Evolutionary conservation across 2,329 filamentous ascomycete genomes (phyloP).

Genomic region (Westerdykella aurantiaca): DNA sequence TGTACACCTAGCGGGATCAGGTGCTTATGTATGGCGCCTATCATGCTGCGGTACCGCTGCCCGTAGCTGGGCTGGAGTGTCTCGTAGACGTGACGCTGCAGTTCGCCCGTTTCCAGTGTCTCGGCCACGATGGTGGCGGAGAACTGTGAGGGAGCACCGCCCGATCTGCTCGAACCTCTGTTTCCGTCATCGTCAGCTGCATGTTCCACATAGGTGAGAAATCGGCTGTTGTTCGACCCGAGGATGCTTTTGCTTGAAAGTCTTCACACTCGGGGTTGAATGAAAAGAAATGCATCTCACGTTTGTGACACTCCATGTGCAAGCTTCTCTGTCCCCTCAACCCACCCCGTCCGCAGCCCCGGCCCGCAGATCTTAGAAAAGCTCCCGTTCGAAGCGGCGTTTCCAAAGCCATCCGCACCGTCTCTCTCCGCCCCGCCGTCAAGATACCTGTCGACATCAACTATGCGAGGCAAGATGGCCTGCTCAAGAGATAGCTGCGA

Average conservation of each 20-base stretch:
- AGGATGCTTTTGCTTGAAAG: not conserved
- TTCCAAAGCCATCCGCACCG: slow-evolving; percentile 61
- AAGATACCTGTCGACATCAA: slow-evolving; percentile 69
- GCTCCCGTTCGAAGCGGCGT: slow-evolving; percentile 77
- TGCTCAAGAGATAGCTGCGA: slow-evolving; percentile 30
- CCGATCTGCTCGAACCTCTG: slow-evolving; percentile 54
- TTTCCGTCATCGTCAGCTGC: slow-evolving; percentile 1
- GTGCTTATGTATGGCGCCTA: slow-evolving; percentile 53
- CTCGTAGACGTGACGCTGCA: slow-evolving; percentile 50
- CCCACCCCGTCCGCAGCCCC: slow-evolving; percentile 82
- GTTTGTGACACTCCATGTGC: slow-evolving; percentile 54
- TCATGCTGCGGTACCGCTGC: slow-evolving; percentile 50
- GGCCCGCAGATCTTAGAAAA: slow-evolving; percentile 86
- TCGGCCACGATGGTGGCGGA: slow-evolving; percentile 53
- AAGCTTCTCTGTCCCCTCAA: slow-evolving; percentile 62
- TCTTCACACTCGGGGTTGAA: not conserved
- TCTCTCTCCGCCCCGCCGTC: slow-evolving; percentile 49
- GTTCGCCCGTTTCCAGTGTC: slow-evolving; percentile 47
- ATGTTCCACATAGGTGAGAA: slow-evolving; percentile 3
- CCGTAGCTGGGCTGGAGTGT: slow-evolving; percentile 54
- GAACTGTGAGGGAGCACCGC: slow-evolving; percentile 56
- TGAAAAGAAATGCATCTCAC: slow-evolving; percentile 35
- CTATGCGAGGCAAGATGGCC: slow-evolving; percentile 61
- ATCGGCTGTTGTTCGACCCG: not conserved
- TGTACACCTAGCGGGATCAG: slow-evolving; percentile 60